phyloP scores from a whole-genome alignment of 2,329 filamentous ascomycete genomes.

The Pyrenophora seminiperda region DNA sequence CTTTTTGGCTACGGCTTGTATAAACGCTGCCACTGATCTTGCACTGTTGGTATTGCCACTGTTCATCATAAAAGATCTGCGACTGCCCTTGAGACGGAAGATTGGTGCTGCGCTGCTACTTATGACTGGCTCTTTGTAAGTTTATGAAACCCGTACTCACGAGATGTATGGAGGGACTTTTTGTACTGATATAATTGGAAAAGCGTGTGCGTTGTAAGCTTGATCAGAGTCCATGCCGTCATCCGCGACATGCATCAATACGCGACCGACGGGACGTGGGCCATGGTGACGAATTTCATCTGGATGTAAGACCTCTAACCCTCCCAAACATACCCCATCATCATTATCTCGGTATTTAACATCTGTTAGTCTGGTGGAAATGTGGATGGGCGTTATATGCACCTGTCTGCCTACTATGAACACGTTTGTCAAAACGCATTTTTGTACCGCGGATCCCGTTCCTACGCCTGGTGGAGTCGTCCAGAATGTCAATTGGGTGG shows the following conservation, averaged over 20 bases:
- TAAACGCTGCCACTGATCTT: slow-evolving; percentile 22
- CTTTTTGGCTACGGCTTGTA: slow-evolving; percentile 20
- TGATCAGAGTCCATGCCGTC: slow-evolving; percentile 20
- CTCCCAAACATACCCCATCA: too few species aligned
- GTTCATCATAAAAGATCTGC: slow-evolving; percentile 25
- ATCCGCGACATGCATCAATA: slow-evolving; percentile 12
- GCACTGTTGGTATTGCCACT: slow-evolving; percentile 24
- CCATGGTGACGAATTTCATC: slow-evolving; percentile 21
- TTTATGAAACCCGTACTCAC: slow-evolving; percentile 2
- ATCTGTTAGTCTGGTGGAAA: slow-evolving; percentile 13
- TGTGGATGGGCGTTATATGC: slow-evolving; percentile 26
- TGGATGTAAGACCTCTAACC: slow-evolving; percentile 22
- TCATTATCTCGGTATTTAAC: slow-evolving; percentile 1
- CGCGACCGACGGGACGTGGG: slow-evolving; percentile 20
- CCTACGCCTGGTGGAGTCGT: not conserved
- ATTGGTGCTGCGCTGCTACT: slow-evolving; percentile 20
- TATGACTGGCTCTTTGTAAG: slow-evolving; percentile 26
- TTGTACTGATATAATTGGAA: too few species aligned
- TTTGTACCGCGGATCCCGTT: not conserved
- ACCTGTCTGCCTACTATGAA: slow-evolving; percentile 20
- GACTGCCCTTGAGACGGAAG: slow-evolving; percentile 21
- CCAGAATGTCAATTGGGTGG: slow-evolving; percentile 1
- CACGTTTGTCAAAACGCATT: slow-evolving; percentile 9
- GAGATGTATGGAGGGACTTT: too few species aligned
- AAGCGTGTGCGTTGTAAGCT: slow-evolving; percentile 22